Evolutionary conservation across 495 filamentous ascomycete genomes (phyloP), one percentile per base, ranked within the genome.

Genomic region (Apodospora peruviana): DNA sequence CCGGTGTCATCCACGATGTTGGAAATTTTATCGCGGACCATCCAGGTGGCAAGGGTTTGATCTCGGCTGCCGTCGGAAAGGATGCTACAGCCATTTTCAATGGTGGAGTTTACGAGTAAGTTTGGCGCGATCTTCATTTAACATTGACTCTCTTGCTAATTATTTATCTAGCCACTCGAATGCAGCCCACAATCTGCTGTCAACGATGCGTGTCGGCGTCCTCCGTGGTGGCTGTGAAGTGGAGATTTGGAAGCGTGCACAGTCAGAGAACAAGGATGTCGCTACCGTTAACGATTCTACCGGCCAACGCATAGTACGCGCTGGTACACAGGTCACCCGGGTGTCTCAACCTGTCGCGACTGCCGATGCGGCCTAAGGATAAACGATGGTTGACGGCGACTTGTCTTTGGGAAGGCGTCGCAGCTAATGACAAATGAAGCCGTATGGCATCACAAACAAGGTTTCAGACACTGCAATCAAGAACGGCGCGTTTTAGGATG

Each of bases 21-120:
- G 82, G 83, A 59, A 81, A 88, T 59, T 98, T 98, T 77, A 90
- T 96, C 76, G 88, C 90, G 70, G 88, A 94, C 60, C 93, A 98
- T 74, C 93, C 93, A 21, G 93, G 93, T 78, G 93, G 93, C 64
- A 91, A 91, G 77, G 86, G 90, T 41, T 85, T 98, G 73, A 96
- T 98, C 78, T 82, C 72, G 51, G 90, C 87, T 18, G 91, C 86
- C 40, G 81, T 98, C 38, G 93, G 93, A 72, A 98, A 98, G 78
- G 93, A 98, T 59, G 93, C 93, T 46, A 96, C 93, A 11, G 90
- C 91, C 61, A 94, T 96, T 76, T 98, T 98, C 83, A 98, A 98
- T 77, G 93, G 93, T 53, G 93, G 93, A 73, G 86, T 98, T 50
- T 98, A 98, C 76, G 86, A 89, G 43, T 45, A 45, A 45, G 43